These are phyloP conservation scores for Cochlearia excelsa DNA, from an alignment of 345 rosid species.

Conservation along the genomic window DNA sequence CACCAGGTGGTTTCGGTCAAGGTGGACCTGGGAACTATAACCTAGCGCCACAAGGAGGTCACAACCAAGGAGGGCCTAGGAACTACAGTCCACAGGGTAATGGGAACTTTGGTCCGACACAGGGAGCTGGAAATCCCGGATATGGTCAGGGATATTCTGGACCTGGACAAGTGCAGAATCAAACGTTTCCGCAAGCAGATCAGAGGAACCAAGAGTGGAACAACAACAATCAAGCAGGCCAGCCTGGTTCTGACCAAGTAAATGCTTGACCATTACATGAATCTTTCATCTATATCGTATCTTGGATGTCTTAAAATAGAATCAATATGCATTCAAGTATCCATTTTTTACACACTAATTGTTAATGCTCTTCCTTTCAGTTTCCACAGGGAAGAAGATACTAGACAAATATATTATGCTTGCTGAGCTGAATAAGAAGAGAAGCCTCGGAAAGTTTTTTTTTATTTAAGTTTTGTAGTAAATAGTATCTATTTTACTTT, in stretches of 20 bases:
- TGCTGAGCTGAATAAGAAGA: slow-evolving; percentile 26
- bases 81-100: slow-evolving; percentile 37
- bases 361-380: slow-evolving; percentile 18
- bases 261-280: slow-evolving; percentile 7
- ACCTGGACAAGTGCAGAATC: slow-evolving; percentile 32
- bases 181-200: slow-evolving; percentile 41
- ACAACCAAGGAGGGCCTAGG: slow-evolving; percentile 40
- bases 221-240: slow-evolving; percentile 42
- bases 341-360: neutral
- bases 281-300: neutral
- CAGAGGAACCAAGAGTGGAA: slow-evolving; percentile 43
- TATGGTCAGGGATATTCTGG: slow-evolving; percentile 45
- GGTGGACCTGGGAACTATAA: slow-evolving; percentile 38
- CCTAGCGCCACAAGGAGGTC: slow-evolving; percentile 44
- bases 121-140: slow-evolving; percentile 30
- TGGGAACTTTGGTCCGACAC: slow-evolving; percentile 39
- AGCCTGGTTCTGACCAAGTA: slow-evolving; percentile 46
- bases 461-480: slow-evolving; percentile 19
- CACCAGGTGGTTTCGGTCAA: slow-evolving; percentile 41
- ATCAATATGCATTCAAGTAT: too few relatives aligned
- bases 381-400: slow-evolving; percentile 38
- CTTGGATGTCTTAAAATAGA: too few relatives aligned
- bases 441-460: neutral
- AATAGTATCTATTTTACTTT: slow-evolving; percentile 22
- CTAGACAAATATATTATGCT: slow-evolving; percentile 17